Percentiles rank a stretch among this genome's conserved stretches.
phyloP scores from a whole-genome alignment of 1,139 yeast species.

The Taphrina pruni region DNA sequence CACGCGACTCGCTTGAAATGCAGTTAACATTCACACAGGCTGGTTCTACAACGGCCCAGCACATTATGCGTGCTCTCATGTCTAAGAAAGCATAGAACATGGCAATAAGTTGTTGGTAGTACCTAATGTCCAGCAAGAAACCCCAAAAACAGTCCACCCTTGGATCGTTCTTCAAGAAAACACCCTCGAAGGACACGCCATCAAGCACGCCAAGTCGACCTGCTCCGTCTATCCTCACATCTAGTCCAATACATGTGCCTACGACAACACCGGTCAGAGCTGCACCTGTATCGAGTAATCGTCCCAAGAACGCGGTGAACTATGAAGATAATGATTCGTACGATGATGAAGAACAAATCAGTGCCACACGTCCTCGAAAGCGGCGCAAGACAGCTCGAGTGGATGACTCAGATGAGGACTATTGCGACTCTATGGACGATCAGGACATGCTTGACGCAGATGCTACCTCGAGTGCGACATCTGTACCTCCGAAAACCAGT shows the following conservation, averaged over 20 bases:
- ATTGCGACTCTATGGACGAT: constrained; percentile 26
- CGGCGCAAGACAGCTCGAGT: constrained; percentile 32
- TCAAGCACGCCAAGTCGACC: constrained; percentile 19
- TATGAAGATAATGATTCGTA: background rate
- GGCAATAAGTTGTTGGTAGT: background rate
- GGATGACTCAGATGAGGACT: constrained; percentile 35
- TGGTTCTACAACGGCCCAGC: no score
- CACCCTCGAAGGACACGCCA: constrained; percentile 31
- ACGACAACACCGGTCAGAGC: constrained; percentile 14
- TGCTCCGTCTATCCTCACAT: constrained; percentile 1
- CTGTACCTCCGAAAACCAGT: background rate
- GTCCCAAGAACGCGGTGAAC: background rate
- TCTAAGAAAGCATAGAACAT: no score
- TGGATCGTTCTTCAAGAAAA: constrained; percentile 37
- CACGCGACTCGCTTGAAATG: no score
- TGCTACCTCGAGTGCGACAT: background rate
- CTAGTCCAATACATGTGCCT: background rate
- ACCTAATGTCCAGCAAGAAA: constrained; percentile 20
- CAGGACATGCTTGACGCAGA: constrained; percentile 25
- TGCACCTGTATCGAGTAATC: background rate
- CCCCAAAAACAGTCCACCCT: constrained; percentile 30
- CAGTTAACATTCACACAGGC: no score
- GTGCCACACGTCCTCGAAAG: constrained; percentile 28
- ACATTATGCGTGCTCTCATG: no score
- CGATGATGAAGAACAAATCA: constrained; percentile 14